phyloP scores from a whole-genome alignment of 176 grass and related monocot genomes.

The Musa troglodytarum region DNA sequence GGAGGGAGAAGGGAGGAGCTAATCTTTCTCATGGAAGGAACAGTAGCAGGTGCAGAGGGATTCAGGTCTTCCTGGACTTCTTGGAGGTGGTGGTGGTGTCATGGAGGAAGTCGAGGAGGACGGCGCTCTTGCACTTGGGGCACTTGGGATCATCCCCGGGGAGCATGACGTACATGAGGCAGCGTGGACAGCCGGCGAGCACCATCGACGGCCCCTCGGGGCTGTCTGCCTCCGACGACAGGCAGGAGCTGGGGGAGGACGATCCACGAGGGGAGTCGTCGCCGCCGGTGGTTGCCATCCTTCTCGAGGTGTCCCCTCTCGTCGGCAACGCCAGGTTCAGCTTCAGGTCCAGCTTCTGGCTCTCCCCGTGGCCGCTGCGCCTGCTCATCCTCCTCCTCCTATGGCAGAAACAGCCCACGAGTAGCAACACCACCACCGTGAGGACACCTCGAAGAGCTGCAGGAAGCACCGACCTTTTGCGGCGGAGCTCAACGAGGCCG shows the following conservation, averaged over 20 bases:
- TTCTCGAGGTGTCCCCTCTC: conserved; percentile 11
- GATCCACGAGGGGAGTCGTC: neutral
- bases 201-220: conserved; percentile 33
- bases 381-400: conserved; percentile 20
- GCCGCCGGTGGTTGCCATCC: neutral
- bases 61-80: conserved; percentile 26
- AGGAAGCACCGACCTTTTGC: neutral
- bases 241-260: conserved; percentile 25
- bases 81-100: conserved; percentile 13
- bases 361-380: neutral
- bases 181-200: conserved; percentile 29
- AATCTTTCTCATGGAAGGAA: no score
- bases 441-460: no score
- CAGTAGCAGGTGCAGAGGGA: no score
- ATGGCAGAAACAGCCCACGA: conserved; percentile 12
- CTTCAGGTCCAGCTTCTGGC: conserved; percentile 20
- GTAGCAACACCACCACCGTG: neutral
- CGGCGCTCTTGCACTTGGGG: conserved; percentile 36
- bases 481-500: neutral
- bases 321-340: conserved; percentile 20
- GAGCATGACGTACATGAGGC: conserved; percentile 41
- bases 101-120: conserved; percentile 31
- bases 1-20: no score
- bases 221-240: conserved; percentile 32
- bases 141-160: conserved; percentile 28